These are phyloP conservation scores for Vaccinium corymbosum DNA, from an alignment of 148 eudicot genomes.

Conservation along the genomic window DNA sequence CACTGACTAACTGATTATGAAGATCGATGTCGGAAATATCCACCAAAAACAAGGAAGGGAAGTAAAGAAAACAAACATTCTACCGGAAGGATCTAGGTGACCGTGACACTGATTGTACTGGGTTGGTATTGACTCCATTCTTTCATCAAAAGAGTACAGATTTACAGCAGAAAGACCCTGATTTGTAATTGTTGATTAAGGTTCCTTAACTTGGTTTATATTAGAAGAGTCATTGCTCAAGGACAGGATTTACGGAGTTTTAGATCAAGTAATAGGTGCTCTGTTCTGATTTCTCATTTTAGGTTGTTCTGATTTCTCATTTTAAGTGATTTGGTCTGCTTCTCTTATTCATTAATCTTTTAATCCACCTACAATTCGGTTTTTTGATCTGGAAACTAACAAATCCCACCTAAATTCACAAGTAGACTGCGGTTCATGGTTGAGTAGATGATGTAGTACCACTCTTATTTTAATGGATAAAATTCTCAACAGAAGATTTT, in stretches of 20 bases:
- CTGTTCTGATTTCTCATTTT: not conserved
- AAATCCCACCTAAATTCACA: not conserved
- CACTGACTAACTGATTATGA: not conserved
- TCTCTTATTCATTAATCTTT: not conserved
- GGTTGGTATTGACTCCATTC: not conserved
- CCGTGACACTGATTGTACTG: not conserved
- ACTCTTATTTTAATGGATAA: not conserved
- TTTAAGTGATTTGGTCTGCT: not conserved
- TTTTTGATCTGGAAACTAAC: not conserved
- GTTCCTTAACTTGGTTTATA: conserved; percentile 6
- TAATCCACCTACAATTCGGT: not conserved
- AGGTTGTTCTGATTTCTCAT: not conserved
- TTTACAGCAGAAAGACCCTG: not conserved
- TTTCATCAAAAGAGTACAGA: not conserved
- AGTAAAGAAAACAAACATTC: not conserved
- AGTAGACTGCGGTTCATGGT: not conserved
- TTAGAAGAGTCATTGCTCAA: not conserved
- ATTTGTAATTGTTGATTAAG: not conserved
- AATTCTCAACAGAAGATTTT: not conserved
- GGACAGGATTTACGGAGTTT: not conserved
- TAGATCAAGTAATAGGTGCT: conserved; percentile 4
- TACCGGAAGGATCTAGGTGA: not conserved
- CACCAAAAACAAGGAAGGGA: not conserved
- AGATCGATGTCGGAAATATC: not conserved
- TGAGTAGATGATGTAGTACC: not conserved